Evolutionary conservation across 2,329 filamentous ascomycete species (phyloP).

Genomic region (Verticillium klebahnii): DNA sequence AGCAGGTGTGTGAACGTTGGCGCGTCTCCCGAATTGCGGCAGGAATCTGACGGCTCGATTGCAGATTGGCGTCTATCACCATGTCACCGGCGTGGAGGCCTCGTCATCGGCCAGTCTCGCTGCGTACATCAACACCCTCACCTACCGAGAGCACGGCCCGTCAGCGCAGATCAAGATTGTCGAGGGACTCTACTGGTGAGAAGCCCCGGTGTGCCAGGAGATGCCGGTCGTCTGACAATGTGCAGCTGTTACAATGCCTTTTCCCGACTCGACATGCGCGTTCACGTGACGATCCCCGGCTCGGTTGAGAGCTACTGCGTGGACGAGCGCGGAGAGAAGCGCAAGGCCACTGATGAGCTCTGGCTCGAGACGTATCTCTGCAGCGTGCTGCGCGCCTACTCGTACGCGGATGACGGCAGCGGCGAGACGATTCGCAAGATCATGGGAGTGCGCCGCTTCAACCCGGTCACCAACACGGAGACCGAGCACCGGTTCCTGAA

Average conservation of each 20-base stretch:
- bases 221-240: constrained; percentile 11
- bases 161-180: constrained; percentile 73
- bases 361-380: constrained; percentile 98
- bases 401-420: constrained; percentile 92
- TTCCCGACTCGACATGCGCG: constrained; percentile 95
- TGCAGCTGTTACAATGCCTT: constrained; percentile 94
- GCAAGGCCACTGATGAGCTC: constrained; percentile 85
- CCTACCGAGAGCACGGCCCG: constrained; percentile 80
- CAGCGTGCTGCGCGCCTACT: constrained; percentile 89
- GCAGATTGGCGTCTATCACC: constrained; percentile 90
- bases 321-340: constrained; percentile 92
- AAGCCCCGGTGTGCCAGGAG: constrained; percentile 15
- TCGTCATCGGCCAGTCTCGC: constrained; percentile 96
- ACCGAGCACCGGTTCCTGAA: constrained; percentile 94
- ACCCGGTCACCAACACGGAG: constrained; percentile 97
- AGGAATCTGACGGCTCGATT: neutral
- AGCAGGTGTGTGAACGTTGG: constrained; percentile 36
- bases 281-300: constrained; percentile 94
- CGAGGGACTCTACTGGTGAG: constrained; percentile 86
- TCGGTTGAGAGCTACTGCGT: constrained; percentile 97
- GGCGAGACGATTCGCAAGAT: constrained; percentile 96
- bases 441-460: constrained; percentile 94
- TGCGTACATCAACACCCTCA: constrained; percentile 97
- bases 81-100: constrained; percentile 95
- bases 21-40: neutral